These are phyloP conservation scores for Brassica carinata DNA, from an alignment of 345 rosid genomes.

Conservation along the genomic window DNA sequence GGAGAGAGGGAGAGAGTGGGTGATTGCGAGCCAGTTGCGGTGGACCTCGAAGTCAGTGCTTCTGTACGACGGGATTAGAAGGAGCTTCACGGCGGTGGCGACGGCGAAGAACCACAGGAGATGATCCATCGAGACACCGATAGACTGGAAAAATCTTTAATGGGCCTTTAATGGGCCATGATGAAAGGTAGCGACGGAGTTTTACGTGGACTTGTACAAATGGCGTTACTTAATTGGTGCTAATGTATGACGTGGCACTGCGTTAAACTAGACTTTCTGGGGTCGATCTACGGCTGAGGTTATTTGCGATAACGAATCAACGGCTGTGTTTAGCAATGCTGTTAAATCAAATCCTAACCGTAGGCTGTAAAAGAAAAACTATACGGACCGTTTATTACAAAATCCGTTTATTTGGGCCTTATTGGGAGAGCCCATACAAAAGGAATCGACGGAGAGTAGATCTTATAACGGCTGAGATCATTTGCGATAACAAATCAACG, in stretches of 20 bases:
- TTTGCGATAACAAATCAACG: not conserved
- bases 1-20: conserved; percentile 76
- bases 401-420: no score
- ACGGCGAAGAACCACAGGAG: conserved; percentile 65
- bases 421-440: not conserved
- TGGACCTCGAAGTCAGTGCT: conserved; percentile 96
- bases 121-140: conserved; percentile 31
- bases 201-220: conserved; percentile 15
- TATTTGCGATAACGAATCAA: not conserved
- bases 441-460: not conserved
- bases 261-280: not conserved
- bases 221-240: not conserved
- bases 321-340: not conserved
- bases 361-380: no score
- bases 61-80: conserved; percentile 74
- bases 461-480: no score
- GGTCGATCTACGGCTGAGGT: conserved; percentile 9
- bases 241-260: not conserved
- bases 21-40: conserved; percentile 91
- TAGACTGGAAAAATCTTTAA: not conserved
- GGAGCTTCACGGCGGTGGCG: conserved; percentile 63
- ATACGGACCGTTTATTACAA: no score
- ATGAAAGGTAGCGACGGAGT: not conserved
- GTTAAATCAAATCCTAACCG: not conserved
- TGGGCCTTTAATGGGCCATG: conserved; percentile 6